Base-by-base conservation (phyloP, 73 alveolate genomes). In the Tetrahymena malaccensis region DNA sequence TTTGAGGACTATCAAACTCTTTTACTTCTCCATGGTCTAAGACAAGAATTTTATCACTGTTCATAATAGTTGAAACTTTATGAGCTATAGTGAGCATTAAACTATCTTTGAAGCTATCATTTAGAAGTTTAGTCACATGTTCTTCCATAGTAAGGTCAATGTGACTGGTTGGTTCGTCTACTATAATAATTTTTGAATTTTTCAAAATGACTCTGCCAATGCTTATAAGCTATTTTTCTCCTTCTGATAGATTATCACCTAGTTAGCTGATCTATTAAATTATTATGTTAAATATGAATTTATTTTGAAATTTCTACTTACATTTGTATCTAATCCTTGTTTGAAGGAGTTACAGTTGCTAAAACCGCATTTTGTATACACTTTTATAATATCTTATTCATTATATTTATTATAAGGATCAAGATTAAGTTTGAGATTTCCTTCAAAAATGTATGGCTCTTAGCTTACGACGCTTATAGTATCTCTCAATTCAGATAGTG, bases 91-190 rank as follows among this genome's bases (percentile, higher is more conserved):
- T 95, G 22, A 96, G 93, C 93, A 96, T 93, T 43, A 97, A 84
- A 34, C 96, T 93, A 56, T 96, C 94, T 21, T 85, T 70, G 84
- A 96, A 96, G 85, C 94, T 43, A 94, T 96, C 95, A 27, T 94
- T 85, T 10, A 96, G 94, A 34, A 96, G 84, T 94, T 94, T 93
- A 57, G 94, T 96, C 25, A 97, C 97, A 43, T 94, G 70, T 93
- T 97, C 96, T 85, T 97, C 99, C 70, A 98, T 97, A 94, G 94
- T 56, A 94, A 70, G 35, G 94, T 97, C 99, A 25, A 97, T 96
- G 58, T 96, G 97, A 3, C 98, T 96, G 16, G 99, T 97, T 9
- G 98, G 98, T 85, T 97, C 99, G 94, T 97, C 99, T 85, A 97
- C 96, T 21, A 97, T 83, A 38, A 97, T 57, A 43, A 97, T 97